phyloP scores from a whole-genome alignment of 2,329 filamentous ascomycete species.

The Colletotrichum tabaci region DNA sequence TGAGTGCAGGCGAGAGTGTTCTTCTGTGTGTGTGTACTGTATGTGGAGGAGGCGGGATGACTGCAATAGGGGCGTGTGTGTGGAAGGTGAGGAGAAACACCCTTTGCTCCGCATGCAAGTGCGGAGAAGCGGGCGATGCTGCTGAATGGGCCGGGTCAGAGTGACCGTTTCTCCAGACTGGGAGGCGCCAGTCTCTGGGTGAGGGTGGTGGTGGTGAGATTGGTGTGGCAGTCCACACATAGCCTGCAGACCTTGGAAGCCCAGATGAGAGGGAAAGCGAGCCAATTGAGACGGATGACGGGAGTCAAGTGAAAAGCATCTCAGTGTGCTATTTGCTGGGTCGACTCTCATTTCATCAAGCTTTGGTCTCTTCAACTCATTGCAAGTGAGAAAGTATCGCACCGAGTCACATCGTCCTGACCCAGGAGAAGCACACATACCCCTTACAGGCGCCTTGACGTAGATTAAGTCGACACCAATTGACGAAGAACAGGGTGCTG shows the following conservation, averaged over 20 bases:
- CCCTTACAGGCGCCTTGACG: conserved; percentile 35
- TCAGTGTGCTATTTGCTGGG: background rate
- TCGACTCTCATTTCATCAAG: background rate
- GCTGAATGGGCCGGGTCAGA: conserved; percentile 34
- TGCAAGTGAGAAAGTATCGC: background rate
- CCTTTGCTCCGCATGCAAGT: conserved; percentile 37
- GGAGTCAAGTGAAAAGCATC: background rate
- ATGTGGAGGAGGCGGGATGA: conserved; percentile 24
- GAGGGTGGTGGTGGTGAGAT: background rate
- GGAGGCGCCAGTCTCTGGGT: conserved; percentile 1
- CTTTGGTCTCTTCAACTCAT: background rate
- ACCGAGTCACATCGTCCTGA: no score
- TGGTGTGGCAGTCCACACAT: conserved; percentile 6
- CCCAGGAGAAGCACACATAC: background rate
- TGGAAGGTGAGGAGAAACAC: conserved; percentile 31
- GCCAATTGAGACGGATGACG: conserved; percentile 7
- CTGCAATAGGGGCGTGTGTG: conserved; percentile 3
- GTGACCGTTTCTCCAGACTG: conserved; percentile 30
- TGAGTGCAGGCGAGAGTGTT: background rate
- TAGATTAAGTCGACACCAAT: conserved; percentile 39
- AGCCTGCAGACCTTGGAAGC: background rate
- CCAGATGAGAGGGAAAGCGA: conserved; percentile 8
- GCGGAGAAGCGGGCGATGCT: conserved; percentile 34
- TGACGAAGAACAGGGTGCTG: background rate
- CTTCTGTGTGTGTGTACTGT: background rate